Evolutionary conservation across 495 filamentous ascomycete species (phyloP), one percentile per base, ranked within the genome.

Genomic region (Trichoderma gamsii): DNA sequence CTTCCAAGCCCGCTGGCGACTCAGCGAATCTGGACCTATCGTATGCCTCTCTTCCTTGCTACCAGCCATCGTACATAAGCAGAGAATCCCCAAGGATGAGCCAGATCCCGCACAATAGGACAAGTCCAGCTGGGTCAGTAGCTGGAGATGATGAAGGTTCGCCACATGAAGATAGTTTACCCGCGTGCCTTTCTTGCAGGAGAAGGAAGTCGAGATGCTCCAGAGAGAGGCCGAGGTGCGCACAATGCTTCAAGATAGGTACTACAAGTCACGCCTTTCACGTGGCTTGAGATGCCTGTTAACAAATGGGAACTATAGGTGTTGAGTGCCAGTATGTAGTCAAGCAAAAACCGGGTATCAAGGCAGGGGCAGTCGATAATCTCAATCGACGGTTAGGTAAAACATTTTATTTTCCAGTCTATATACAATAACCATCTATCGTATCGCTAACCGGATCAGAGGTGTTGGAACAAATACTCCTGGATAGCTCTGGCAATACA

Each of bases 151-250:
- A 56, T 23, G 51, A 56, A 25, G 51, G 21, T 25, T 21, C 51
- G 16, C 51, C 51, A 56, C 51, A 56, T 23, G 16, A 16, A 12
- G 51, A 56, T 6, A n/a, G n/a, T n/a, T 25, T 56, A n/a, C 51
- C 51, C 21, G 51, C 51, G n/a, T 56, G 51, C 51, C 51, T 56
- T 1, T 56, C 51, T n/a, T 75, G 73, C 52, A 69, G 72, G 12
- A 71, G 61, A 64, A 70, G 72, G 29, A 75, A 75, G 52, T 68
- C 72, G 3, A 64, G 69, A 25, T 75, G 73, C 67, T 74, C 72
- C 13, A 72, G 71, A 43, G 75, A 72, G 49, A 51, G 63, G 64
- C 72, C 70, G 23, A 32, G 66, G 21, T 72, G 68, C 27, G 35
- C 64, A 35, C 66, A 72, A 43, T 71, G 69, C 43, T 59, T 64